Conservation (phyloP, 345 rosid genomes). For the Pistacia integerrima region DNA sequence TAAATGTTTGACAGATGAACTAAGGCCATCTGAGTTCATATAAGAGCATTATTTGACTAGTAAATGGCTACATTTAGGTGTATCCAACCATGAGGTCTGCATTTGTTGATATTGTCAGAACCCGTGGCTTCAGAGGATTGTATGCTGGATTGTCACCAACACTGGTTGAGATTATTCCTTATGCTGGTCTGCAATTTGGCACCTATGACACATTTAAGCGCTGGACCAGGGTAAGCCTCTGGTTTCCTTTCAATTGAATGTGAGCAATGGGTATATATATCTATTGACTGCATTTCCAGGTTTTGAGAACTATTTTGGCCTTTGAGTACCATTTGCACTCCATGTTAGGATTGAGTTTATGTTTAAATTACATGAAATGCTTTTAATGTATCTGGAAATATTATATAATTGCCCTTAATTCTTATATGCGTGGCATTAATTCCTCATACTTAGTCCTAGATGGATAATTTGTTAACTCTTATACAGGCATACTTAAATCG, state of each 20-base stretch:
- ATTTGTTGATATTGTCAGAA: conserved; percentile 60
- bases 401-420: background rate
- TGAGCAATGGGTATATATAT: background rate
- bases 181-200: conserved; percentile 98
- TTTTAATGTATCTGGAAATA: background rate
- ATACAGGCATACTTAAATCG: background rate
- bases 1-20: background rate
- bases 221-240: conserved; percentile 70
- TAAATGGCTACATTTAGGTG: conserved; percentile 46
- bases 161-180: conserved; percentile 88
- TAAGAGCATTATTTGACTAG: conserved; percentile 15
- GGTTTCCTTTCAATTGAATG: conserved; percentile 3
- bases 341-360: background rate
- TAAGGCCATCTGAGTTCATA: background rate
- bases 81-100: conserved; percentile 99
- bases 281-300: background rate
- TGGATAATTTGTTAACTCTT: background rate
- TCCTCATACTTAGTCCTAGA: no score
- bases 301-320: background rate
- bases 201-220: conserved; percentile 91
- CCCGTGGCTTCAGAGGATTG: conserved; percentile 83
- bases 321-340: background rate
- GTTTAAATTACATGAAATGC: background rate
- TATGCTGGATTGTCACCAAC: conserved; percentile 96
- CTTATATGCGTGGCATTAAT: background rate